phyloP scores from a whole-genome alignment of 768 basidiomycete species.

The Neoboletus brunneissimus region DNA sequence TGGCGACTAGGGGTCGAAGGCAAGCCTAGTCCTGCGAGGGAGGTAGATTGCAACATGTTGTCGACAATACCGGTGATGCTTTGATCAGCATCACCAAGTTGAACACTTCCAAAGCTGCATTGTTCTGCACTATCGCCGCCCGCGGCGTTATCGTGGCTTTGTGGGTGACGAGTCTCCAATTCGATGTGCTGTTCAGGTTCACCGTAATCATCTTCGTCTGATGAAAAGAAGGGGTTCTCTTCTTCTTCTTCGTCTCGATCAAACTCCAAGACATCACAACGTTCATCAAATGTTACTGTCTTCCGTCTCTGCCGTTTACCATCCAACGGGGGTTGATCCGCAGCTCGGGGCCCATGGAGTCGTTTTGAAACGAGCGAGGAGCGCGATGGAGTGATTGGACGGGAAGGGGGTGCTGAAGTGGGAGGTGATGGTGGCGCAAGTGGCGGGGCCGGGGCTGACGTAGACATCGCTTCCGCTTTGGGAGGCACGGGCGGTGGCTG shows the following conservation, averaged over 20 bases:
- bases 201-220: slow-evolving; percentile 34
- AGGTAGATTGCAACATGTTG: slow-evolving; percentile 51
- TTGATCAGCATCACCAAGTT: slow-evolving; percentile 42
- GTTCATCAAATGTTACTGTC: slow-evolving; percentile 76
- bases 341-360: slow-evolving; percentile 72
- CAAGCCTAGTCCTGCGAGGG: slow-evolving; percentile 24
- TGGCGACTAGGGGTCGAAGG: slow-evolving; percentile 38
- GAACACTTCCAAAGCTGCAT: slow-evolving; percentile 40
- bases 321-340: slow-evolving; percentile 33
- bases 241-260: slow-evolving; percentile 62
- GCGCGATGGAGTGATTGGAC: slow-evolving; percentile 40
- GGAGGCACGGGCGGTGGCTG: slow-evolving; percentile 29
- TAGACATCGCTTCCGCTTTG: slow-evolving; percentile 14
- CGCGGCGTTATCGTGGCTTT: neutral
- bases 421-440: slow-evolving; percentile 27
- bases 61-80: slow-evolving; percentile 73
- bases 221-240: slow-evolving; percentile 45
- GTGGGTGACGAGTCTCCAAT: slow-evolving; percentile 13
- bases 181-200: slow-evolving; percentile 14
- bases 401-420: slow-evolving; percentile 43
- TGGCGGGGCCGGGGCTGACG: slow-evolving; percentile 1
- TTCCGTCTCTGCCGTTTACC: slow-evolving; percentile 58
- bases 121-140: slow-evolving; percentile 10
- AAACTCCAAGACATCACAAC: slow-evolving; percentile 81
- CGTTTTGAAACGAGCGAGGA: slow-evolving; percentile 70